Evolutionary conservation across 495 filamentous ascomycete species (phyloP).

Genomic region (Aspergillus mulundensis): DNA sequence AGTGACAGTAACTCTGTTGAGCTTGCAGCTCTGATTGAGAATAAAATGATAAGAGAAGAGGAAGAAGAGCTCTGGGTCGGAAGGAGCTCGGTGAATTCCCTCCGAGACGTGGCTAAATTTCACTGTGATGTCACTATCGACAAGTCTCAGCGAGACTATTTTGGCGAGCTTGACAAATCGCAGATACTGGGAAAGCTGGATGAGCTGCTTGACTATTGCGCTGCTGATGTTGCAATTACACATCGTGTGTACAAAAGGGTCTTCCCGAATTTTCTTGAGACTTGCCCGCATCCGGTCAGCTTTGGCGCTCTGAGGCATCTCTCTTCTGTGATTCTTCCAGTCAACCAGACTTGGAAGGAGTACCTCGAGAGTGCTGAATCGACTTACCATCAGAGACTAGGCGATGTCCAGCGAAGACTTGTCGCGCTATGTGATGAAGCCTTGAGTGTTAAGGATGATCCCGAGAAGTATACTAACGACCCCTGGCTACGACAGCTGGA

Average conservation of each 20-base stretch:
- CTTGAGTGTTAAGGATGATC: constrained; percentile 62
- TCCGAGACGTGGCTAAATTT: constrained; percentile 94
- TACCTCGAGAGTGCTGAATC: constrained; percentile 80
- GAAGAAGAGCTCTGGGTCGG: constrained; percentile 95
- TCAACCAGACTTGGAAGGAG: constrained; percentile 78
- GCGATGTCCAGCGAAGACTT: constrained; percentile 70
- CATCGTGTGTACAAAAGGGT: constrained; percentile 90
- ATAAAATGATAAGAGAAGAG: constrained; percentile 64
- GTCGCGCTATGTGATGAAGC: constrained; percentile 70
- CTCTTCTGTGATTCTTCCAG: constrained; percentile 86
- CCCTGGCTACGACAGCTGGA: constrained; percentile 92
- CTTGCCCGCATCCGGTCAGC: constrained; percentile 94
- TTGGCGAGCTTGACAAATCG: constrained; percentile 73
- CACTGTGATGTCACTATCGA: constrained; percentile 90
- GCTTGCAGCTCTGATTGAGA: constrained; percentile 65
- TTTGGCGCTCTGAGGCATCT: constrained; percentile 92
- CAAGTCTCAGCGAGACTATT: constrained; percentile 80
- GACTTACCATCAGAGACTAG: constrained; percentile 73
- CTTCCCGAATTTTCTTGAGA: constrained; percentile 79
- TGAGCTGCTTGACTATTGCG: constrained; percentile 90
- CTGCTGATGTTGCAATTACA: constrained; percentile 87
- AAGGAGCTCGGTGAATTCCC: constrained; percentile 88
- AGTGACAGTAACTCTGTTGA: constrained; percentile 66
- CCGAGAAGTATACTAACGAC: constrained; percentile 66
- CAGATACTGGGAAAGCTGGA: constrained; percentile 67